Evolutionary conservation across 192 early-diverging fungal species (phyloP).

Genomic region (Lunasporangiospora selenospora): DNA sequence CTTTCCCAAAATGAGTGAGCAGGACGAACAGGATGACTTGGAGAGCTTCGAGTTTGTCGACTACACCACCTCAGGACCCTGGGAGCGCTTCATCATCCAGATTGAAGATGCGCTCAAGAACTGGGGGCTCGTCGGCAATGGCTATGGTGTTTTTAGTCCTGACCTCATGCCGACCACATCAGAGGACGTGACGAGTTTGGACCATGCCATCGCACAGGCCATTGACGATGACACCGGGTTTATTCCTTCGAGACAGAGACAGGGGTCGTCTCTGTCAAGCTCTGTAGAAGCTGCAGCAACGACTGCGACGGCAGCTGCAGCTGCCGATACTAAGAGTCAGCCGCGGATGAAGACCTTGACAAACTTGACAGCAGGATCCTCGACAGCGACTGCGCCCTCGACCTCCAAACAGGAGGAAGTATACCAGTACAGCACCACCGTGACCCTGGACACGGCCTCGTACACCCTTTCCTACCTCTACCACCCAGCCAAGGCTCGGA

Average conservation of each 20-base stretch:
- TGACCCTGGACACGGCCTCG: constrained; percentile 41
- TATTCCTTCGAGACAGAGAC: constrained; percentile 47
- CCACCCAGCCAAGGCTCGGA: constrained; percentile 32
- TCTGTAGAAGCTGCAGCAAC: constrained; percentile 44
- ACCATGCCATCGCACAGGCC: constrained; percentile 22
- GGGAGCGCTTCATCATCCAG: constrained; percentile 67
- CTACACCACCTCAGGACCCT: constrained; percentile 74
- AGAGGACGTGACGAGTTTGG: constrained; percentile 9
- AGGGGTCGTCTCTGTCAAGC: no score
- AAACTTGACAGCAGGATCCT: neutral
- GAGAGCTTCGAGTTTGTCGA: constrained; percentile 79
- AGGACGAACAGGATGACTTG: constrained; percentile 64
- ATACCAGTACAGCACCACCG: constrained; percentile 27
- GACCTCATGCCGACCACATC: constrained; percentile 46
- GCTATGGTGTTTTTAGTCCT: constrained; percentile 55
- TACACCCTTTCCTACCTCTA: constrained; percentile 51
- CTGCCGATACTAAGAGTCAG: neutral
- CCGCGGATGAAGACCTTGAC: neutral
- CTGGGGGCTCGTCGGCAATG: constrained; percentile 66
- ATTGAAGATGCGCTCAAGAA: constrained; percentile 64
- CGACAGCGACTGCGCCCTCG: constrained; percentile 2
- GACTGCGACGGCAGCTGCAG: constrained; percentile 8
- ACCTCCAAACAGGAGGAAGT: constrained; percentile 10
- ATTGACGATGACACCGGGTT: constrained; percentile 27
- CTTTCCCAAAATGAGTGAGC: neutral